Conservation (phyloP, 306 rosid genomes). For the Notholithocarpus densiflorus region DNA sequence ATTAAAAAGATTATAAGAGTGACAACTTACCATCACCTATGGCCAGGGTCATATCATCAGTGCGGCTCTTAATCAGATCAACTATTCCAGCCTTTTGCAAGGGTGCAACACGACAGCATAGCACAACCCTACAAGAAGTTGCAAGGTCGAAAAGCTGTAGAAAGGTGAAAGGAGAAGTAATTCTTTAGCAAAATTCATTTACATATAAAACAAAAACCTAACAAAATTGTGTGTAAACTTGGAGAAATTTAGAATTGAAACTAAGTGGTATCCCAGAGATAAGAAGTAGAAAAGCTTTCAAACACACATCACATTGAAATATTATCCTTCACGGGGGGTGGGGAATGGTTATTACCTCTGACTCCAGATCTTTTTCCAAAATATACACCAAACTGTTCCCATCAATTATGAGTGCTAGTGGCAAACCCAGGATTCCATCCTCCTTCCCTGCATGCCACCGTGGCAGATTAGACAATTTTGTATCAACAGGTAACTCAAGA, state of each 20-base stretch:
- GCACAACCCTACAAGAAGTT: conserved; percentile 77
- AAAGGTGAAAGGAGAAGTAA: conserved; percentile 23
- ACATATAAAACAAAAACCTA: conserved; percentile 7
- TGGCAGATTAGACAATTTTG: conserved; percentile 39
- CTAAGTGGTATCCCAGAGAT: background rate
- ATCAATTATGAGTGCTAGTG: conserved; percentile 87
- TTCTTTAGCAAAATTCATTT: conserved; percentile 8
- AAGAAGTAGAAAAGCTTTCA: background rate
- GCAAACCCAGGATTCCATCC: conserved; percentile 38
- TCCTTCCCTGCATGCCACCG: conserved; percentile 49
- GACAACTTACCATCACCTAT: conserved; percentile 86
- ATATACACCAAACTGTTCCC: conserved; percentile 96
- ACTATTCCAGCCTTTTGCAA: conserved; percentile 98
- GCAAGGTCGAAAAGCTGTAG: conserved; percentile 93
- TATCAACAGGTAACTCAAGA: conserved; percentile 33
- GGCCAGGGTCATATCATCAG: conserved; percentile 96
- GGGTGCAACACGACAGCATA: conserved; percentile 99
- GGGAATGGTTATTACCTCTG: conserved; percentile 58
- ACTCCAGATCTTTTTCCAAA: conserved; percentile 79
- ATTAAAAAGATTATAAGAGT: background rate
- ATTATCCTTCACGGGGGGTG: background rate
- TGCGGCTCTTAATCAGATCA: conserved; percentile 83
- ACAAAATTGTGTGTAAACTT: conserved; percentile 10
- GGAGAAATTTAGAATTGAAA: conserved; percentile 18
- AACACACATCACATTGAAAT: conserved; percentile 1